phyloP scores from a whole-genome alignment of 164 flowering plant genomes.

The Macadamia tetraphylla region DNA sequence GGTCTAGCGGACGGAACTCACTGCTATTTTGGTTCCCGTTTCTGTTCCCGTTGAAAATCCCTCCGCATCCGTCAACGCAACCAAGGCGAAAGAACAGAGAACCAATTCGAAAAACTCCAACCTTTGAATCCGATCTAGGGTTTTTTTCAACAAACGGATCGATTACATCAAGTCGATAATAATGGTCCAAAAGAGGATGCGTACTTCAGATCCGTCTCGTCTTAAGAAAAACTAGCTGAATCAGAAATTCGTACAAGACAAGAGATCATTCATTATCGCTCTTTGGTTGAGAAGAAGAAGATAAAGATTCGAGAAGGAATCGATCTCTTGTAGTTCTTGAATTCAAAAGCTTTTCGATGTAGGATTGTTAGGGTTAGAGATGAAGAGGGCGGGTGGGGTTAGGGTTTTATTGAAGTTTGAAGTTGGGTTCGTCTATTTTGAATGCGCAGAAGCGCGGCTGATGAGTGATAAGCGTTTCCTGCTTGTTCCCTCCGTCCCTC shows the following conservation, averaged over 20 bases:
- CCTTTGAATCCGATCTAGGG: constrained; percentile 24
- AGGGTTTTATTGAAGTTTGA: not conserved
- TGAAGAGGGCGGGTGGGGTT: no score
- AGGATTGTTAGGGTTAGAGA: no score
- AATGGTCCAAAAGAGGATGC: not conserved
- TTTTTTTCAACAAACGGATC: not conserved
- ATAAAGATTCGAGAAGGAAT: not conserved
- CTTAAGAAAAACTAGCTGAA: not conserved
- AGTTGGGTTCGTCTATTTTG: not conserved
- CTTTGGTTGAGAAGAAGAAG: not conserved
- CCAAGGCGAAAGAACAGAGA: not conserved
- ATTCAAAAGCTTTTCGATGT: no score
- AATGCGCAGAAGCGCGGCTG: not conserved
- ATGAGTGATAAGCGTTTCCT: not conserved
- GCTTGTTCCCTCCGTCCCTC: not conserved
- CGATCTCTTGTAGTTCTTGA: no score
- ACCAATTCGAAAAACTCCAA: not conserved
- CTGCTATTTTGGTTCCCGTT: no score
- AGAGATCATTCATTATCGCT: not conserved
- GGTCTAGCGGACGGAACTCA: no score
- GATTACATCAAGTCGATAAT: not conserved
- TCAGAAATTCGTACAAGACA: not conserved
- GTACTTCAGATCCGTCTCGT: no score
- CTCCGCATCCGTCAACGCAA: no score
- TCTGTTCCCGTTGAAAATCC: no score